These are phyloP conservation scores for Apiotrichum gracile DNA, from an alignment of 1,284 basidiomycete species.

Conservation along the genomic window DNA sequence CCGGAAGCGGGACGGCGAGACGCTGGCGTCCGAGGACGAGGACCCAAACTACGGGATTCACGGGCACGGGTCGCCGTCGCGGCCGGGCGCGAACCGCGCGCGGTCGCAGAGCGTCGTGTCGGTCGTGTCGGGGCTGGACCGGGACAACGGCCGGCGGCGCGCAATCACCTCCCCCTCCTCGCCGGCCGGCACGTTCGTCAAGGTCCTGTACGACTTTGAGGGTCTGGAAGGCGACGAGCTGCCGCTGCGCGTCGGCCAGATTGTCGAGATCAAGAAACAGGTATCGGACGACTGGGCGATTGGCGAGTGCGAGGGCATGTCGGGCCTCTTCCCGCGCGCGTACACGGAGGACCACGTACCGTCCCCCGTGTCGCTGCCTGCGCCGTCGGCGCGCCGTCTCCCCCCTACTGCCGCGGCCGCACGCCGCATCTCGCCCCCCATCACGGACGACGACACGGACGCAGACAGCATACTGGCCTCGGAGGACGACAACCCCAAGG, in stretches of 20 bases:
- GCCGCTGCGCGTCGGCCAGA: constrained; percentile 62
- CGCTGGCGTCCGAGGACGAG: constrained; percentile 39
- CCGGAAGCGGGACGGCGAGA: constrained; percentile 56
- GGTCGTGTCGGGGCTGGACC: constrained; percentile 4
- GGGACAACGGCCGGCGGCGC: constrained; percentile 17
- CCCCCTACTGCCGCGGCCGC: background rate
- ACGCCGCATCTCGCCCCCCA: background rate
- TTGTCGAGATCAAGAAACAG: constrained; percentile 66
- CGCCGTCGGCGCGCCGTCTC: background rate
- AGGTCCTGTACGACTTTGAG: constrained; percentile 66
- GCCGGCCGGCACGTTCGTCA: constrained; percentile 46
- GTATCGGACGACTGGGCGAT: constrained; percentile 81
- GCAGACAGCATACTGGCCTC: constrained; percentile 6
- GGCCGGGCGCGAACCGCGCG: background rate
- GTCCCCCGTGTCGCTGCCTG: constrained; percentile 29
- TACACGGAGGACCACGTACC: constrained; percentile 57
- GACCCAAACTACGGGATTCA: constrained; percentile 44
- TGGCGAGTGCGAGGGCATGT: constrained; percentile 61
- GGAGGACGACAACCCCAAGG: constrained; percentile 4
- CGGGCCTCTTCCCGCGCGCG: constrained; percentile 68
- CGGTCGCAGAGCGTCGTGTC: constrained; percentile 11
- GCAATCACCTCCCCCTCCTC: constrained; percentile 32
- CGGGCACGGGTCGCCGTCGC: background rate
- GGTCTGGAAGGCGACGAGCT: constrained; percentile 65
- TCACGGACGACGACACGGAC: constrained; percentile 23